Percentiles rank a stretch among this genome's conserved stretches.
Evolutionary conservation across 2,329 filamentous ascomycete genomes (phyloP).

Genomic region (Teratosphaeria pseudoeucalypti): DNA sequence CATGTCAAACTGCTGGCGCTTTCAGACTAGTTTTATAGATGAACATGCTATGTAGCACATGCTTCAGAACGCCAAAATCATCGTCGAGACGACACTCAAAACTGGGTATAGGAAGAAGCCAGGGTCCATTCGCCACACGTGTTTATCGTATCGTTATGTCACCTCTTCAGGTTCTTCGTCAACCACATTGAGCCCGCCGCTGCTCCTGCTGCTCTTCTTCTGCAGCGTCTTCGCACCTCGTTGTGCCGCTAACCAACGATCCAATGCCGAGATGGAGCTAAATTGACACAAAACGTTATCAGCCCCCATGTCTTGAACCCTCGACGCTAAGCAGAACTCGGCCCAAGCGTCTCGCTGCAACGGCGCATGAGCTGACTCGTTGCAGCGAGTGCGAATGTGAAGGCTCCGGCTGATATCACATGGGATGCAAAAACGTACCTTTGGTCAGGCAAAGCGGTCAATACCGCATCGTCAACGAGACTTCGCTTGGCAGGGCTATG

Average conservation of each 20-base stretch:
- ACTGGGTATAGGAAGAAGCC: not conserved
- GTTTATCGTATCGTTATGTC: not conserved
- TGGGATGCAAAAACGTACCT: constrained; percentile 13
- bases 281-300: not conserved
- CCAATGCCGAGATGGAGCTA: constrained; percentile 15
- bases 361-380: not conserved
- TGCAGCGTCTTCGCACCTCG: constrained; percentile 12
- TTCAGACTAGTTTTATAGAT: not conserved
- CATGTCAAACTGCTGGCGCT: not conserved
- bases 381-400: not conserved
- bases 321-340: constrained; percentile 1
- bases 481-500: constrained; percentile 4
- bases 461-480: constrained; percentile 14
- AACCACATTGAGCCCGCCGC: constrained; percentile 16
- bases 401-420: not conserved
- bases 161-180: constrained; percentile 13
- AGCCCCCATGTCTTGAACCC: not conserved
- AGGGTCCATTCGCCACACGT: not conserved
- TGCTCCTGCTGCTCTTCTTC: constrained; percentile 11
- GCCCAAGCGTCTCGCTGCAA: not conserved
- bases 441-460: constrained; percentile 15
- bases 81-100: not conserved
- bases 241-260: constrained; percentile 18
- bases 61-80: not conserved
- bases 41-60: not conserved